phyloP scores from a whole-genome alignment of 2,329 filamentous ascomycete species.

The Thielaviopsis populi region DNA sequence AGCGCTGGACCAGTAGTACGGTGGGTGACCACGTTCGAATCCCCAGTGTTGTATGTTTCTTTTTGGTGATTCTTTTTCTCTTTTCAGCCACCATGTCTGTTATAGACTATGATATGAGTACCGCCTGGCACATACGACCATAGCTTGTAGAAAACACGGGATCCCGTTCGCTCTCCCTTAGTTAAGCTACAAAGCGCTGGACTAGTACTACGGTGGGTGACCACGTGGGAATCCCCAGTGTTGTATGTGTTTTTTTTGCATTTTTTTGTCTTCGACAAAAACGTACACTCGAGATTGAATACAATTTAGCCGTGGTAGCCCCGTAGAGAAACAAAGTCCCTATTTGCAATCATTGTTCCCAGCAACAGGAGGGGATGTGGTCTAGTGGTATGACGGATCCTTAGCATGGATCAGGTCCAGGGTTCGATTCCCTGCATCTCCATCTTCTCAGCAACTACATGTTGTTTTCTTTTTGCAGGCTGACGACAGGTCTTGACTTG shows the following conservation, averaged over 20 bases:
- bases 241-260: neutral
- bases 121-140: neutral
- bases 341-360: neutral
- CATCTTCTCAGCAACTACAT: neutral
- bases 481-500: neutral
- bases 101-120: neutral
- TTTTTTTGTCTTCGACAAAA: neutral
- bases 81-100: neutral
- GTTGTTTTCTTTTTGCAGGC: neutral
- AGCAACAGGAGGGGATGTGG: neutral
- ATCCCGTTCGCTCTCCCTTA: neutral
- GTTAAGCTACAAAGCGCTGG: neutral
- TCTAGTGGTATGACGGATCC: constrained; percentile 13
- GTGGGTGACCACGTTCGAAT: neutral
- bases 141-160: neutral
- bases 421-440: constrained; percentile 12
- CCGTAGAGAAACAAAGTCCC: neutral
- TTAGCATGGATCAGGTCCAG: constrained; percentile 13
- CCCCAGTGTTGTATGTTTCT: neutral
- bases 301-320: neutral
- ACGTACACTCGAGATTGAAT: neutral
- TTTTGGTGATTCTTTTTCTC: neutral
- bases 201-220: neutral
- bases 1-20: neutral
- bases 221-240: neutral